Evolutionary conservation across 495 filamentous ascomycete species (phyloP).

Genomic region (Talaromyces proteolyticus): DNA sequence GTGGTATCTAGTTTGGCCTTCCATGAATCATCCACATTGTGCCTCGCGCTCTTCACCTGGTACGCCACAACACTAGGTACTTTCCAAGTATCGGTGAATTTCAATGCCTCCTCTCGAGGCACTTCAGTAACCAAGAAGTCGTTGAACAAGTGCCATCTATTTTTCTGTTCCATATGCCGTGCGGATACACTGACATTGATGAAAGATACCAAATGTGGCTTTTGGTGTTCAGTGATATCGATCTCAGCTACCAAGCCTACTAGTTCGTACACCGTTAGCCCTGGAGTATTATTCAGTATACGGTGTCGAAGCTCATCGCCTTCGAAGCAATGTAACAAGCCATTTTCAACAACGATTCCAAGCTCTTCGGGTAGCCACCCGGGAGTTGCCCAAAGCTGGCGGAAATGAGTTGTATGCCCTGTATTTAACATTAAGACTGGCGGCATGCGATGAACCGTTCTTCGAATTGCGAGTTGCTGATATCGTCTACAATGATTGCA

Average conservation of each 20-base stretch:
- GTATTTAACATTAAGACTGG: constrained; percentile 79
- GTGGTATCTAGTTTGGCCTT: constrained; percentile 75
- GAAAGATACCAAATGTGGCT: constrained; percentile 85
- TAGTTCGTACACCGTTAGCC: constrained; percentile 79
- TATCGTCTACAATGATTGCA: constrained; percentile 84
- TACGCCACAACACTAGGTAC: constrained; percentile 79
- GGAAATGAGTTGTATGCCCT: constrained; percentile 64
- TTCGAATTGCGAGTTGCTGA: constrained; percentile 71
- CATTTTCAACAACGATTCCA: constrained; percentile 74
- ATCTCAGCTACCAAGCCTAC: constrained; percentile 90
- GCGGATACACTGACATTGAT: constrained; percentile 78
- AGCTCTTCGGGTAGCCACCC: constrained; percentile 91
- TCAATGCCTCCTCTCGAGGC: constrained; percentile 71
- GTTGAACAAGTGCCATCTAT: constrained; percentile 91
- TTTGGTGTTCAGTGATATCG: constrained; percentile 73
- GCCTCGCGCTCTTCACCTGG: constrained; percentile 69
- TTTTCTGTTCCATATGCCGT: constrained; percentile 43
- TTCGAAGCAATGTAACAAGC: constrained; percentile 84
- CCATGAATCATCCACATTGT: constrained; percentile 79
- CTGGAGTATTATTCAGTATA: constrained; percentile 55
- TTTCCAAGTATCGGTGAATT: constrained; percentile 88
- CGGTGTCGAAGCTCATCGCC: constrained; percentile 61
- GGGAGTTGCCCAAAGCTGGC: constrained; percentile 76
- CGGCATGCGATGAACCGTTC: constrained; percentile 74
- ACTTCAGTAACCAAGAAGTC: constrained; percentile 90